A percentile compares a stretch with the other conserved stretches of the same genome.
phyloP scores from a whole-genome alignment of 306 rosid genomes.

The Sechiopsis laciniata region DNA sequence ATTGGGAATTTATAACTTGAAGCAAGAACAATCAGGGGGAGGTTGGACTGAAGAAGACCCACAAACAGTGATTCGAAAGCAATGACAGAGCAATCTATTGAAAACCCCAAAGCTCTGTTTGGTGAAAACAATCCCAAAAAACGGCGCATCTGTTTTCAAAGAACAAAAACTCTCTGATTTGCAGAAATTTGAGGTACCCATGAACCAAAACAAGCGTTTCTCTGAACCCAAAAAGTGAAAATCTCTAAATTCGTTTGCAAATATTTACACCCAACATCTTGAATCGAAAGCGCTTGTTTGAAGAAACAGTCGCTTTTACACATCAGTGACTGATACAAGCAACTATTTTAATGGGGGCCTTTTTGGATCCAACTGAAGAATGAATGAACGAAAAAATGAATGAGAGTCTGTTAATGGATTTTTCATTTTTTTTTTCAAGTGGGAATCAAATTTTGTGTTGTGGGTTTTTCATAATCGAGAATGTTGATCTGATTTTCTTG shows the following conservation, averaged over 20 bases:
- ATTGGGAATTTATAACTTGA: conserved; percentile 43
- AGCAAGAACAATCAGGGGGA: conserved; percentile 48
- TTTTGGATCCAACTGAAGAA: conserved; percentile 37
- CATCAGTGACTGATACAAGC: conserved; percentile 13
- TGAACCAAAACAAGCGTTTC: conserved; percentile 31
- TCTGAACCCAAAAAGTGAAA: conserved; percentile 26
- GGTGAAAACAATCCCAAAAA: conserved; percentile 43
- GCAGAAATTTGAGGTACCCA: conserved; percentile 40
- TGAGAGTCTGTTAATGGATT: conserved; percentile 37
- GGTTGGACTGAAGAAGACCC: conserved; percentile 41
- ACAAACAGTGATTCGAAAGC: conserved; percentile 44
- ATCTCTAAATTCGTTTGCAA: conserved; percentile 16
- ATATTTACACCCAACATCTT: conserved; percentile 20
- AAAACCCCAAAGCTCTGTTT: conserved; percentile 44
- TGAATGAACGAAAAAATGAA: conserved; percentile 32
- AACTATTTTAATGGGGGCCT: conserved; percentile 30
- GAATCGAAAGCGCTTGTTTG: conserved; percentile 22
- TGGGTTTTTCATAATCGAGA: conserved; percentile 10
- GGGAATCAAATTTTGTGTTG: neutral
- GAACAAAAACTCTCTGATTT: conserved; percentile 33
- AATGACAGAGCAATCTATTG: conserved; percentile 37
- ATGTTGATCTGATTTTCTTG: conserved; percentile 24
- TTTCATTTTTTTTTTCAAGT: neutral
- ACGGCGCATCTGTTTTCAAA: conserved; percentile 20
- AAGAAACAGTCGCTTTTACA: conserved; percentile 34